A percentile compares a stretch with the other conserved stretches of the same genome.
Evolutionary conservation across 345 rosid species (phyloP).

Genomic region (Eucalyptus fibrosa): DNA sequence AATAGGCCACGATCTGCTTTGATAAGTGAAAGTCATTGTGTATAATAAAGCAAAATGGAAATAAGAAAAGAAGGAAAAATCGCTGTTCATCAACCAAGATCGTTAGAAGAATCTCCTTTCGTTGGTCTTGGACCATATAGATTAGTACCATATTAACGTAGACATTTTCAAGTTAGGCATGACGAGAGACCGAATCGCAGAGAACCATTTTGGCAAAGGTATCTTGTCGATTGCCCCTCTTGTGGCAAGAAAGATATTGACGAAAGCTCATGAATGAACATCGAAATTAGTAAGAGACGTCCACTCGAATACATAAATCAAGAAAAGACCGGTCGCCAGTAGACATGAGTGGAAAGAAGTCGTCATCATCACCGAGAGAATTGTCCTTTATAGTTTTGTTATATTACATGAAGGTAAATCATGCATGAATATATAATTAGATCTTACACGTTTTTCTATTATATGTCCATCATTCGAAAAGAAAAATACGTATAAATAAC

Average conservation of each 20-base stretch:
- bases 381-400: not conserved
- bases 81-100: not conserved
- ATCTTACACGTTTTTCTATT: not conserved
- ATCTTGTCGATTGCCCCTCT: not conserved
- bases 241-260: not conserved
- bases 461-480: not conserved
- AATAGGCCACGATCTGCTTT: not conserved
- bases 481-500: not conserved
- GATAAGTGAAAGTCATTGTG: not conserved
- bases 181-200: not conserved
- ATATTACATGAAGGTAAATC: not conserved
- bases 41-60: not conserved
- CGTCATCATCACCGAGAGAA: not conserved
- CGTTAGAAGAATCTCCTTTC: not conserved
- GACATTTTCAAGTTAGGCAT: not conserved
- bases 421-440: not conserved
- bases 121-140: not conserved
- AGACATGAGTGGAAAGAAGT: not conserved
- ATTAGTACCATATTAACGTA: not conserved
- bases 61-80: not conserved
- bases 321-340: not conserved
- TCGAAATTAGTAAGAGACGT: not conserved
- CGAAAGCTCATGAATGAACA: not conserved
- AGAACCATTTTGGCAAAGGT: not conserved
- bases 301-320: not conserved